Percentiles rank a stretch among this genome's conserved stretches.
phyloP scores from a whole-genome alignment of 176 grass and related monocot species.

The Carex cristatella region DNA sequence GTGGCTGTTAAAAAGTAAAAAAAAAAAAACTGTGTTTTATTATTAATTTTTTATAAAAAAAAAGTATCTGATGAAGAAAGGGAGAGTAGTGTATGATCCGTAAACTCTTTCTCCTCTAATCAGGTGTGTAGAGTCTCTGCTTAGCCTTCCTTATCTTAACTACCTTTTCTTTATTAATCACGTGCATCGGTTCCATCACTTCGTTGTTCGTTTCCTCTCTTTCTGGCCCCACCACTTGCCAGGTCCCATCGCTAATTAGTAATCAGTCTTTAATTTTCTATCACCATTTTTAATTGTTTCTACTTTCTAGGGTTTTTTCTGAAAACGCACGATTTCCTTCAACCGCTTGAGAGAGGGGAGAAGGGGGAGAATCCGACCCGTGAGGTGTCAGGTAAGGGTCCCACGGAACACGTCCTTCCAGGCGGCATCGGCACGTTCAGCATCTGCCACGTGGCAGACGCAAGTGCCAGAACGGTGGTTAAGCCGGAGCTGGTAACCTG shows the following conservation, averaged over 20 bases:
- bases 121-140: not conserved
- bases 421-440: conserved; percentile 60
- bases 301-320: conserved; percentile 36
- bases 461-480: not conserved
- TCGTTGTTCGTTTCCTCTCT: not conserved
- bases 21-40: not conserved
- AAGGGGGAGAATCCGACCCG: conserved; percentile 3
- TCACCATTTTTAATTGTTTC: not conserved
- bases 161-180: conserved; percentile 16
- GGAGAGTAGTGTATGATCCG: not conserved
- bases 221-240: conserved; percentile 22
- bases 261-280: not conserved
- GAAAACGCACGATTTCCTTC: conserved; percentile 80
- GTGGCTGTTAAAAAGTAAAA: conserved; percentile 1
- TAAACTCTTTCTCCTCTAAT: not conserved
- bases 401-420: conserved; percentile 39
- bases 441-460: conserved; percentile 45
- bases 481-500: conserved; percentile 29
- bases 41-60: not conserved
- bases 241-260: conserved; percentile 3
- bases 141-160: conserved; percentile 20
- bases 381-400: conserved; percentile 11
- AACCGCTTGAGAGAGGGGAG: conserved; percentile 43
- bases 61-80: not conserved
- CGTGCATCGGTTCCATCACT: conserved; percentile 26